These are phyloP conservation scores for Saccharomyces hybrid DNA, from an alignment of 1,139 yeast genomes.

Conservation along the genomic window DNA sequence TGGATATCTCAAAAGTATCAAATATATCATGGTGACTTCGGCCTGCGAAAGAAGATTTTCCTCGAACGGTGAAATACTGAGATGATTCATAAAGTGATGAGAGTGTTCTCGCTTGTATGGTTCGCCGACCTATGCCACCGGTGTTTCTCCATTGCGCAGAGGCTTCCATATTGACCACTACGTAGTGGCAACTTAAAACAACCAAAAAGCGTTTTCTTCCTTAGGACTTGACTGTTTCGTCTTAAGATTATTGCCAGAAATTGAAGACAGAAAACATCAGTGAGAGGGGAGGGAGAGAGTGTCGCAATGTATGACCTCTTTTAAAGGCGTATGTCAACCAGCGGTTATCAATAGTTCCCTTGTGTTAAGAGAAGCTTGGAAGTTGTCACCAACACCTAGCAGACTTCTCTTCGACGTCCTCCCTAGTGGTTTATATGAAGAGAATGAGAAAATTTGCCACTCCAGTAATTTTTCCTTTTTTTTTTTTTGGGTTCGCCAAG, in stretches of 20 bases:
- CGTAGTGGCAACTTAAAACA: background rate
- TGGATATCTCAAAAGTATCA: background rate
- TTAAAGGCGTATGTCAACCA: background rate
- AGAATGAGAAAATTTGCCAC: background rate
- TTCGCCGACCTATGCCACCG: background rate
- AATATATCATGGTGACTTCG: background rate
- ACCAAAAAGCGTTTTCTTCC: background rate
- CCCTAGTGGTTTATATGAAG: background rate
- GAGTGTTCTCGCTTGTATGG: background rate
- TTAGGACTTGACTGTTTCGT: background rate
- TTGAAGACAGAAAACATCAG: background rate
- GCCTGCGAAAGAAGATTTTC: background rate
- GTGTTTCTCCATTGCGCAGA: background rate
- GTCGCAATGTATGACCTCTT: background rate
- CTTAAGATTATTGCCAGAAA: background rate
- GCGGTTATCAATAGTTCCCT: background rate
- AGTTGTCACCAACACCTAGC: background rate
- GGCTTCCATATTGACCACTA: background rate
- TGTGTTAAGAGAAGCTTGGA: background rate
- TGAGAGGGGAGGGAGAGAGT: background rate
- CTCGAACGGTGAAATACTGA: background rate
- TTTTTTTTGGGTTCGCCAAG: background rate
- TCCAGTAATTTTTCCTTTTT: background rate
- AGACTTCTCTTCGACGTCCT: background rate
- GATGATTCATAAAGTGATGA: background rate